Conservation (phyloP, 192 early-diverging fungal genomes). For the Diversispora eburnea region DNA sequence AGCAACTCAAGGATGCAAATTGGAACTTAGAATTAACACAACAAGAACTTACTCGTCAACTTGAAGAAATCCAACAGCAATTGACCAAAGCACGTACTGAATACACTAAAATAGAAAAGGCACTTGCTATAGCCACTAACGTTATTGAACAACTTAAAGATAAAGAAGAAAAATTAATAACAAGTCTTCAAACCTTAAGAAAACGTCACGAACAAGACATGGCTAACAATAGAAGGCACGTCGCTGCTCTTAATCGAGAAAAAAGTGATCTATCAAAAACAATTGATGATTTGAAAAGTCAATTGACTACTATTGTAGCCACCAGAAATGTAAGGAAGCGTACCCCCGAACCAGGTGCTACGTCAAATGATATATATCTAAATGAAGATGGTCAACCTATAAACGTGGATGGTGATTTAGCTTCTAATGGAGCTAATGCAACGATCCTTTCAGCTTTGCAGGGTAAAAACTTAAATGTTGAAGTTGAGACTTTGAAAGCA, state of each 20-base stretch:
- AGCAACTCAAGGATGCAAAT: conserved; percentile 50
- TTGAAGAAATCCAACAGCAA: conserved; percentile 43
- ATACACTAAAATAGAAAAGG: conserved; percentile 52
- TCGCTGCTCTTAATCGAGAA: conserved; percentile 57
- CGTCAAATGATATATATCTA: neutral
- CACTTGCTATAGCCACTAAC: conserved; percentile 49
- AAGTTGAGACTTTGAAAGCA: conserved; percentile 36
- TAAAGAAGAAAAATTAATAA: conserved; percentile 49
- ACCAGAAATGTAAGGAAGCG: conserved; percentile 10
- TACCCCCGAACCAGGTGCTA: neutral
- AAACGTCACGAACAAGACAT: conserved; percentile 64
- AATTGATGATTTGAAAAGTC: conserved; percentile 52
- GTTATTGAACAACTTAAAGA: conserved; percentile 58
- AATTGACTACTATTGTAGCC: neutral
- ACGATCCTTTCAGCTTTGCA: neutral
- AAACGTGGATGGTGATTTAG: neutral
- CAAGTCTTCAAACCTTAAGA: conserved; percentile 47
- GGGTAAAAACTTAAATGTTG: conserved; percentile 30
- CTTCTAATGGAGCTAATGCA: neutral
- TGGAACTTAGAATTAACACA: conserved; percentile 54
- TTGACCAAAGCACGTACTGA: conserved; percentile 48
- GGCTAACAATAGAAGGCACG: conserved; percentile 49
- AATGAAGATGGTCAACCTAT: conserved; percentile 1
- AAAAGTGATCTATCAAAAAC: conserved; percentile 51
- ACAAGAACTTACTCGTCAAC: conserved; percentile 45